Evolutionary conservation across 1,284 basidiomycete species (phyloP).

Genomic region (Malassezia slooffiae): DNA sequence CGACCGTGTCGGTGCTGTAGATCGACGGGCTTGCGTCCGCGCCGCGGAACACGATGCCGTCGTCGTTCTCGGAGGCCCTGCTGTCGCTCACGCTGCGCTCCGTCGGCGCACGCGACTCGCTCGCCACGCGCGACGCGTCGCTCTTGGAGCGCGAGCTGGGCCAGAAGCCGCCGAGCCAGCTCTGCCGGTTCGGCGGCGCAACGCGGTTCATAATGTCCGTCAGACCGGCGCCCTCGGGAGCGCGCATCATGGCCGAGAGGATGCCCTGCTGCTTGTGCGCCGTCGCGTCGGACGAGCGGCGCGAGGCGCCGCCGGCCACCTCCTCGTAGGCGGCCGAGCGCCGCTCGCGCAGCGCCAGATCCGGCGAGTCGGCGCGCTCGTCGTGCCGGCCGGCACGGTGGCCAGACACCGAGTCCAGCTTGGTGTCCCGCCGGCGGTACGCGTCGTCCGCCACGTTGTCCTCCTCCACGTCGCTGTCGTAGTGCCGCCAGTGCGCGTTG

Average conservation of each 20-base stretch:
- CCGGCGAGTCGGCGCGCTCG: no score
- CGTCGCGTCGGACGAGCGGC: no score
- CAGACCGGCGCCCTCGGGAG: conserved; percentile 10
- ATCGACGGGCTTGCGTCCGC: conserved; percentile 13
- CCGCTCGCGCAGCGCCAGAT: no score
- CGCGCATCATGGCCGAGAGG: conserved; percentile 6
- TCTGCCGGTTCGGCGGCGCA: conserved; percentile 8
- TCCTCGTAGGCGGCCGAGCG: no score
- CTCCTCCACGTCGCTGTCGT: conserved; percentile 5
- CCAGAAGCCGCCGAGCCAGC: conserved; percentile 14
- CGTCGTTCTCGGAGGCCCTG: no score
- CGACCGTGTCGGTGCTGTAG: conserved; percentile 14
- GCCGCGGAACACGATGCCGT: conserved; percentile 13
- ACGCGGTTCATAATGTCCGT: conserved; percentile 17
- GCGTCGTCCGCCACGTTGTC: background rate
- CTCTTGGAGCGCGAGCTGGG: no score
- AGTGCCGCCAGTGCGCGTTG: background rate
- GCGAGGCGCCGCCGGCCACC: no score
- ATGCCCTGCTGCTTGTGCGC: conserved; percentile 13
- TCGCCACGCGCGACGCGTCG: background rate
- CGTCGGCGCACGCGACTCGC: no score
- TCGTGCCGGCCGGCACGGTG: no score
- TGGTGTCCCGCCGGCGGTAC: conserved; percentile 1
- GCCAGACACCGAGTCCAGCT: no score
- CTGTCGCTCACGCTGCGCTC: no score